phyloP scores from a whole-genome alignment of 2,329 filamentous ascomycete species.

The Xylaria sp. region DNA sequence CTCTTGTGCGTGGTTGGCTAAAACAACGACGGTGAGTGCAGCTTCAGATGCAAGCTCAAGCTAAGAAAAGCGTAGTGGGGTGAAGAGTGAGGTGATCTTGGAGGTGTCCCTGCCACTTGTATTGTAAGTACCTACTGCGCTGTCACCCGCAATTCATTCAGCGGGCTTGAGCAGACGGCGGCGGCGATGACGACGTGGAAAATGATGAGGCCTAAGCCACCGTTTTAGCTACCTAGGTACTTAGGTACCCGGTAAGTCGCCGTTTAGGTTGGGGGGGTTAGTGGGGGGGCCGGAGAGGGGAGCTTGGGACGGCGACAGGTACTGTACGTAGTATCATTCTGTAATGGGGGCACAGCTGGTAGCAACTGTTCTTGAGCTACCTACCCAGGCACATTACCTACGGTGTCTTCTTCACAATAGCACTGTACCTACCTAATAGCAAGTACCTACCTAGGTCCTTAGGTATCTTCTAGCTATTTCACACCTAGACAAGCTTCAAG shows the following conservation, averaged over 20 bases:
- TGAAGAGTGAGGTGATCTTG: too few species aligned
- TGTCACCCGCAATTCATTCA: not conserved
- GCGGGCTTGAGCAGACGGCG: not conserved
- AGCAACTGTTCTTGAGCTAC: too few species aligned
- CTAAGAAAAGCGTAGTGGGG: conserved; percentile 2
- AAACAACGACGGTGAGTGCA: not conserved
- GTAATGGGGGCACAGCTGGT: too few species aligned
- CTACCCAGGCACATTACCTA: too few species aligned
- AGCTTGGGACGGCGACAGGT: not conserved
- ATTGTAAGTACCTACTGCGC: not conserved
- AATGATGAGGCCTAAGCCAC: conserved; percentile 12
- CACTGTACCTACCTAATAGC: too few species aligned
- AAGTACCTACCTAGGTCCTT: too few species aligned
- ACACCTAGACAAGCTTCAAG: too few species aligned
- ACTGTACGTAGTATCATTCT: too few species aligned
- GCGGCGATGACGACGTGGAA: conserved; percentile 15
- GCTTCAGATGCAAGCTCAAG: not conserved
- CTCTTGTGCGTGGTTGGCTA: not conserved
- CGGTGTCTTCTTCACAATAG: too few species aligned
- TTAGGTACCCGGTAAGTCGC: not conserved
- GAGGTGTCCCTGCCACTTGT: too few species aligned
- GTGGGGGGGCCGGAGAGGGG: not conserved
- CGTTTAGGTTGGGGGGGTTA: not conserved
- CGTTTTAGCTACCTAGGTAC: not conserved
- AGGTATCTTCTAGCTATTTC: too few species aligned